Evolutionary conservation across 2,329 filamentous ascomycete genomes (phyloP).

Genomic region (Macrophomina pseudophaseolina): DNA sequence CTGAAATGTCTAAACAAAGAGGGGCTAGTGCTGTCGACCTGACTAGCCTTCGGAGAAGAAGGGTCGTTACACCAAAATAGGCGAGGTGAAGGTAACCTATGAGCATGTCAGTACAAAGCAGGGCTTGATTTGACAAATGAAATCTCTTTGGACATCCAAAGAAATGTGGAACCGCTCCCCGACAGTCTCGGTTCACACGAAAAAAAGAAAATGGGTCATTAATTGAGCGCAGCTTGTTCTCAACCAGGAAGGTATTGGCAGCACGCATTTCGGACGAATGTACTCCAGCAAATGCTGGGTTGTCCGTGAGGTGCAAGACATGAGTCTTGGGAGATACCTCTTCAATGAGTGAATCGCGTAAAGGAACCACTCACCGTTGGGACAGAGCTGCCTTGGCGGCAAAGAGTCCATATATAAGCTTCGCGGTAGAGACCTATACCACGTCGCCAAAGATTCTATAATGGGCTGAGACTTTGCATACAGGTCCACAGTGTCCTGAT

Average conservation of each 20-base stretch:
- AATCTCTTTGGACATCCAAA: background rate
- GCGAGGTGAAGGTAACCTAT: constrained; percentile 27
- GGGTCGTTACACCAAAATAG: constrained; percentile 27
- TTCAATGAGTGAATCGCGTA: background rate
- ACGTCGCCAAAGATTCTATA: constrained; percentile 4
- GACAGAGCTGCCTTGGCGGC: constrained; percentile 13
- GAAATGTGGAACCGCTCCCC: background rate
- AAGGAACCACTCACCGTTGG: constrained; percentile 14
- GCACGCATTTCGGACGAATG: background rate
- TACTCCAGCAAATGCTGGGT: background rate
- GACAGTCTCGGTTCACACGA: background rate
- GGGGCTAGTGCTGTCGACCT: constrained; percentile 29
- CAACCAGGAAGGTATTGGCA: too few species aligned
- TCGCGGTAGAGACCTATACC: constrained; percentile 15
- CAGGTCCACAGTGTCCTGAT: constrained; percentile 16
- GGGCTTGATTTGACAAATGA: background rate
- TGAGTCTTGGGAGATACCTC: background rate
- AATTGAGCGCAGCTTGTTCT: too few species aligned
- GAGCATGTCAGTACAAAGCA: constrained; percentile 18
- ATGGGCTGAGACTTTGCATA: constrained; percentile 18
- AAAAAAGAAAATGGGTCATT: too few species aligned
- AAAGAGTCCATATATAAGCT: constrained; percentile 10
- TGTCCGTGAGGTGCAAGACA: background rate
- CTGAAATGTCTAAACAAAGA: constrained; percentile 27
- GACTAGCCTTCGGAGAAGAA: constrained; percentile 27